Base-by-base conservation (phyloP, 306 rosid genomes). In the Neltuma alba region DNA sequence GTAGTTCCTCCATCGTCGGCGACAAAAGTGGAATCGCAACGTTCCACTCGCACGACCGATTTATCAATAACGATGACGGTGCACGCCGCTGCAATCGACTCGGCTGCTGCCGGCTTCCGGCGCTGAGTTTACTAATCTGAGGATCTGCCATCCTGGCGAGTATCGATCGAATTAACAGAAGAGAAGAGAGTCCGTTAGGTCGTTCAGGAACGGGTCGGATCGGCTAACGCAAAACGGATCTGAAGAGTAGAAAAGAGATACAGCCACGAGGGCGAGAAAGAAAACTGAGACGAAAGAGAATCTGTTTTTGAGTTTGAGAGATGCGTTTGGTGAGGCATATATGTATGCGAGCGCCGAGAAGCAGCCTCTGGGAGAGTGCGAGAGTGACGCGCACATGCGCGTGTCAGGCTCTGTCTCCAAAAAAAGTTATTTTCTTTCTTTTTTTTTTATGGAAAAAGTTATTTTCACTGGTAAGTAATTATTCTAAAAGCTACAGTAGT, bases 1-100 rank as follows among this genome's bases (percentile, higher is more conserved):
- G 77, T 28, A 31, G 37, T 15, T 75, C 90, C 27, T 38, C 79
- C 41, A 76, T 69, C 21, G 89, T 82, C 0, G 99, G 95, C 0
- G 99, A 91, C 28, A 94, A 75, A 10, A 94, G 90, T 0, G 99
- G 99, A 72, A 94, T 94, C 23, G 95, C 97, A 37, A 87, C 87
- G 86, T 94, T 92, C 99, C 99, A 92, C 21, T 86, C 81, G 47
- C 81, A 76, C 40, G 84, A 31, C 6, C 91, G 94, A 58, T 70
- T 87, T 9, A 92, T 88, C 74, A 87, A 88, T 0, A 92, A 63
- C 10, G 95, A 88, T 0, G 97, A 87, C 34, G 99, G 99, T 1
- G 99, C 99, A 0, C 92, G 89, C 50, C 89, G 81, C 71, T 94
- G 97, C 10, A 94, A 83, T 20, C 99, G 87, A 77, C 93, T 92